Evolutionary conservation across 2,329 filamentous ascomycete genomes (phyloP), one percentile per base, ranked within the genome.

Genomic region (Davidsoniella australis): DNA sequence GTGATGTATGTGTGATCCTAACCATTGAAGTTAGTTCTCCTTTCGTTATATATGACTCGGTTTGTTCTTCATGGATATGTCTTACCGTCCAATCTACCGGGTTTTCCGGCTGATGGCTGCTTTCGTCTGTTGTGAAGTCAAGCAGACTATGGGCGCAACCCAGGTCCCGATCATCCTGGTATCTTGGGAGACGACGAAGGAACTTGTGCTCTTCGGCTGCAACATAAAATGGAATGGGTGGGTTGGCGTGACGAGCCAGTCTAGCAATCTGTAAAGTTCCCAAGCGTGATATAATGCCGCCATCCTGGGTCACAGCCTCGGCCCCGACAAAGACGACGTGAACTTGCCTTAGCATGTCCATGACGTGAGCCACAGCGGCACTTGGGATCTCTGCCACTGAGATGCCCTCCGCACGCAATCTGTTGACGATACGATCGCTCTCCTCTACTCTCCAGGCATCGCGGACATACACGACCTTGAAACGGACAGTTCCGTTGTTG

Each of bases 171-270:
- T 55, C 54, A 26, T 43, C 47, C 64, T 94, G 86, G 54, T 81
- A 78, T 18, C 91, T 67, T 1, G 89, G 85, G 23, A 49, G 24
- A 49, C 91, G 73, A 58, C 87, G 75, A 42, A 93, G 86, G 61
- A 98, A 95, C 67, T 98, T 98, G 70, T 98, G 91, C 58, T 85
- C 93, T 68, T 98, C 91, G 1, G 83, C 83, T 4, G 91, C 87
- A 16, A 94, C 87, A 59, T 93, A 94, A 57, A 96, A 85, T 0
- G 83, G 83, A 54, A 85, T 80, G 12, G 48, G 54, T 12, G 55
- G 55, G 38, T 80, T 76, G 41, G 69, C 69, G 24, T 65, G 62
- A 58, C 80, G 80, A 4, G 88, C 87, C 47, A 95, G 68, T 56
- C 86, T 69, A 2, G 85, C 88, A 57, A 96, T 81, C 67, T 94